These are phyloP conservation scores for Cryphonectria nitschkei DNA, from an alignment of 2,329 filamentous ascomycete genomes.

Conservation along the genomic window DNA sequence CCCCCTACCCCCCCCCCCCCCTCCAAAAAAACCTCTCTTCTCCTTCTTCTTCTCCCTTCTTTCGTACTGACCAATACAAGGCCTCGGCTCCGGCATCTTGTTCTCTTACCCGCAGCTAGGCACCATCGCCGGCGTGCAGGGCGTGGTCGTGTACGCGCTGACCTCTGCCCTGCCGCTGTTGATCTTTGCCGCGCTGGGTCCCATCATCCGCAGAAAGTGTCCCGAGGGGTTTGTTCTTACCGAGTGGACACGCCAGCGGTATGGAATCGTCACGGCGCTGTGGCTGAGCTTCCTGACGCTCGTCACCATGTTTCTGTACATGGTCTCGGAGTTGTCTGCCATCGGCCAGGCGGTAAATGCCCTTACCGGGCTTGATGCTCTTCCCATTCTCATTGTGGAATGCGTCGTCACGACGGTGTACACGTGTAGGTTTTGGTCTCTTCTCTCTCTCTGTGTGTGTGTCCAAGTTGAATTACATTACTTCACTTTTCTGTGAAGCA, in stretches of 20 bases:
- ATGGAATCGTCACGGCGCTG: slow-evolving; percentile 69
- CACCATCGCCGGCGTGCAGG: slow-evolving; percentile 78
- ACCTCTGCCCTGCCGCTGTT: slow-evolving; percentile 73
- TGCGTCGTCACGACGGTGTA: slow-evolving; percentile 81
- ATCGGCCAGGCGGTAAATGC: slow-evolving; percentile 77
- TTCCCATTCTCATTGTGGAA: slow-evolving; percentile 78
- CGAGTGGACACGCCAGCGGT: slow-evolving; percentile 81
- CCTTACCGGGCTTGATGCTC: slow-evolving; percentile 73
- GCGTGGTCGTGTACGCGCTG: slow-evolving; percentile 75
- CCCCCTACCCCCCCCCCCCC: background rate
- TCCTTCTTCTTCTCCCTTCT: slow-evolving; percentile 35
- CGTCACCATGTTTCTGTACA: slow-evolving; percentile 83
- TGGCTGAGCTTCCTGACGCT: slow-evolving; percentile 79
- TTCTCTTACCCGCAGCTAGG: slow-evolving; percentile 83
- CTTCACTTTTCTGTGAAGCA: too few relatives aligned
- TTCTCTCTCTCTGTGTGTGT: too few relatives aligned
- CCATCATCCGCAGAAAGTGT: slow-evolving; percentile 77
- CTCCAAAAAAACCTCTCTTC: background rate
- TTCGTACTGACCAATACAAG: slow-evolving; percentile 57
- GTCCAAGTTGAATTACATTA: too few relatives aligned
- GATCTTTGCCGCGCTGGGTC: slow-evolving; percentile 74
- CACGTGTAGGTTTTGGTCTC: slow-evolving; percentile 59
- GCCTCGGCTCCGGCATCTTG: slow-evolving; percentile 80
- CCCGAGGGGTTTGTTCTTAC: slow-evolving; percentile 85
- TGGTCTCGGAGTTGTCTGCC: slow-evolving; percentile 82